Percentiles rank a stretch among this genome's conserved stretches.
Conservation (phyloP, 345 rosid genomes). For the Lepidium aucheri region DNA sequence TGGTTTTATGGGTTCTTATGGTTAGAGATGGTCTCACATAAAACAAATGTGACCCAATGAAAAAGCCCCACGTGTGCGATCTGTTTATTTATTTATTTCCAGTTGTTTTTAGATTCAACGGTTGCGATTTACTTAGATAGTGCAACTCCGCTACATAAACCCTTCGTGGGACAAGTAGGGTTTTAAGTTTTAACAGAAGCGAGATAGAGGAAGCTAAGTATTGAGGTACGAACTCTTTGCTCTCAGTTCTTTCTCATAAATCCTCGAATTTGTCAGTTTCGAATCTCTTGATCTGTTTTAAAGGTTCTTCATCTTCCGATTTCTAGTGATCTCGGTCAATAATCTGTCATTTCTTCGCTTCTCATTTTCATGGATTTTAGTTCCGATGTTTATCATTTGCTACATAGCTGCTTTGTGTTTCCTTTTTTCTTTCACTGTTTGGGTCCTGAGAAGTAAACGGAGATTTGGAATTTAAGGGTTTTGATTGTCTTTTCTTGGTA, state of each 20-base stretch:
- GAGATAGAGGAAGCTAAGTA: constrained; percentile 6
- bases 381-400: background rate
- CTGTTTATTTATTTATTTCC: background rate
- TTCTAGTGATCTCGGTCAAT: background rate
- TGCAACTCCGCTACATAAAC: constrained; percentile 20
- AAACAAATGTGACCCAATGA: background rate
- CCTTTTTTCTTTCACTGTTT: background rate
- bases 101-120: background rate
- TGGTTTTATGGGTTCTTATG: no score
- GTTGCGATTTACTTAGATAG: constrained; percentile 5
- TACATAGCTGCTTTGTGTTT: background rate
- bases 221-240: background rate
- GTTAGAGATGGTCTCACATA: no score
- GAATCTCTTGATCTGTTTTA: background rate
- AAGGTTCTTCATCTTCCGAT: background rate
- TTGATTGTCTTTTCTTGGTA: background rate
- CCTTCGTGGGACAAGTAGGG: constrained; percentile 18
- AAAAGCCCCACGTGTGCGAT: background rate
- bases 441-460: background rate
- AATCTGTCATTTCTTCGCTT: background rate
- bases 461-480: background rate
- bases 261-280: constrained; percentile 2
- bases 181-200: constrained; percentile 2
- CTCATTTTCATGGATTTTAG: background rate
- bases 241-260: background rate